Percentiles rank a stretch among this genome's conserved stretches.
phyloP scores from a whole-genome alignment of 2,329 filamentous ascomycete genomes.

The Didymella segeticola region DNA sequence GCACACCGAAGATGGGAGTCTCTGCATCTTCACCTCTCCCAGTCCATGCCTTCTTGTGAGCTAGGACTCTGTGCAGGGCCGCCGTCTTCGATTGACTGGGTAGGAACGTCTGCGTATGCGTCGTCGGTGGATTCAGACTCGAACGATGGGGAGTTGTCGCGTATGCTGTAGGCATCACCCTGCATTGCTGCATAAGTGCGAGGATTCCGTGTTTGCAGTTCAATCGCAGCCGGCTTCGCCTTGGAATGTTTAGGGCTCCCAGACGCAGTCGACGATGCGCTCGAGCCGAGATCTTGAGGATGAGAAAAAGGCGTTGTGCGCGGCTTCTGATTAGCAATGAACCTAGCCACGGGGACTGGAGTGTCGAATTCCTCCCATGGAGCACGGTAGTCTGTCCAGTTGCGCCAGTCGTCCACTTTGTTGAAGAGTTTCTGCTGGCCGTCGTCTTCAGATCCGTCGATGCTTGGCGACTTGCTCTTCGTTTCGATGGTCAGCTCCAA shows the following conservation, averaged over 20 bases:
- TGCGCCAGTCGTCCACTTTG: constrained; percentile 57
- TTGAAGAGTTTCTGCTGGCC: constrained; percentile 35
- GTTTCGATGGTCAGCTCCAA: constrained; percentile 45
- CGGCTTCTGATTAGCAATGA: constrained; percentile 30
- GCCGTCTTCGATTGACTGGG: constrained; percentile 11
- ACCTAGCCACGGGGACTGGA: constrained; percentile 24
- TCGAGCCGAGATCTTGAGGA: neutral
- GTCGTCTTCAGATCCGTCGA: constrained; percentile 30
- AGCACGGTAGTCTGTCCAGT: constrained; percentile 53
- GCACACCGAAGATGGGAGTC: neutral
- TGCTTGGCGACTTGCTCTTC: constrained; percentile 23
- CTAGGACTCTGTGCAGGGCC: neutral
- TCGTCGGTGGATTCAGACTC: constrained; percentile 5
- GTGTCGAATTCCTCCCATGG: constrained; percentile 56
- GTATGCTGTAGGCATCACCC: constrained; percentile 6
- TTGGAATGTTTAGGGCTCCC: neutral
- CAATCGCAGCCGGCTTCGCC: constrained; percentile 11
- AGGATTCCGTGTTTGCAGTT: constrained; percentile 28
- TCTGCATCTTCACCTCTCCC: constrained; percentile 5
- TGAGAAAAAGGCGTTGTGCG: neutral
- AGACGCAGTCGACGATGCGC: constrained; percentile 1
- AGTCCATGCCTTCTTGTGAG: constrained; percentile 12
- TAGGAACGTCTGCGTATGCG: constrained; percentile 6
- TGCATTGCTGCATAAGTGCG: constrained; percentile 35
- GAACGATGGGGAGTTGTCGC: neutral